phyloP scores from a whole-genome alignment of 1,139 yeast genomes.

The Candida sp. region DNA sequence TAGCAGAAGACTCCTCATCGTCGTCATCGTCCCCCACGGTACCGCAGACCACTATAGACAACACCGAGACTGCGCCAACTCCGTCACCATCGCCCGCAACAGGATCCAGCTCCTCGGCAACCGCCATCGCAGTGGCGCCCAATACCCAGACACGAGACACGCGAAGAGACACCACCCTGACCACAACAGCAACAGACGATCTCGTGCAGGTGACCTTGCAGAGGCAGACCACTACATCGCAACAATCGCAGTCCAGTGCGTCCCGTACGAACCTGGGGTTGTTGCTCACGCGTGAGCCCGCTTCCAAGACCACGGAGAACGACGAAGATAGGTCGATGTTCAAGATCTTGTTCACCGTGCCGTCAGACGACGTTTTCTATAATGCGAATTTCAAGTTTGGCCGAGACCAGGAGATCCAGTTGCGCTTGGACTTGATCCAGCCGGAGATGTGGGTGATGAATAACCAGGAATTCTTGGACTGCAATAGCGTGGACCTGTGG shows the following conservation, averaged over 20 bases:
- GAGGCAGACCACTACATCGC: constrained; percentile 13
- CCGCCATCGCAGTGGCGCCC: constrained; percentile 2
- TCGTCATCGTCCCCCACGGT: background rate
- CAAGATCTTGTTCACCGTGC: constrained; percentile 24
- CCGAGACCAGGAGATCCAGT: constrained; percentile 16
- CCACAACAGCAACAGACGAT: constrained; percentile 6
- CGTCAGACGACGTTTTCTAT: constrained; percentile 17
- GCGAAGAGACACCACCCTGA: constrained; percentile 1
- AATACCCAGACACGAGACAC: background rate
- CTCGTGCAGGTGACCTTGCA: constrained; percentile 14
- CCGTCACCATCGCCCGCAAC: background rate
- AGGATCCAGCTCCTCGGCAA: background rate
- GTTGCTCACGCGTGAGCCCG: constrained; percentile 11
- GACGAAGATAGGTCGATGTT: constrained; percentile 19
- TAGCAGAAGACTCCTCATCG: background rate
- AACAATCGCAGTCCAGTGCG: constrained; percentile 3
- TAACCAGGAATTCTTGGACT: constrained; percentile 24
- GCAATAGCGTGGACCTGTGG: constrained; percentile 26
- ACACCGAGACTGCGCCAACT: background rate
- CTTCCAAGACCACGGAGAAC: constrained; percentile 20
- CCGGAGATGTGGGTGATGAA: constrained; percentile 44
- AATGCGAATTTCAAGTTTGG: constrained; percentile 18
- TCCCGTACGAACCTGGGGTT: constrained; percentile 13
- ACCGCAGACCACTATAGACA: background rate
- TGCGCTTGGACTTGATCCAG: constrained; percentile 37